These are phyloP conservation scores for Neonothopanus nambi DNA, from an alignment of 1,284 basidiomycete genomes.

Conservation along the genomic window DNA sequence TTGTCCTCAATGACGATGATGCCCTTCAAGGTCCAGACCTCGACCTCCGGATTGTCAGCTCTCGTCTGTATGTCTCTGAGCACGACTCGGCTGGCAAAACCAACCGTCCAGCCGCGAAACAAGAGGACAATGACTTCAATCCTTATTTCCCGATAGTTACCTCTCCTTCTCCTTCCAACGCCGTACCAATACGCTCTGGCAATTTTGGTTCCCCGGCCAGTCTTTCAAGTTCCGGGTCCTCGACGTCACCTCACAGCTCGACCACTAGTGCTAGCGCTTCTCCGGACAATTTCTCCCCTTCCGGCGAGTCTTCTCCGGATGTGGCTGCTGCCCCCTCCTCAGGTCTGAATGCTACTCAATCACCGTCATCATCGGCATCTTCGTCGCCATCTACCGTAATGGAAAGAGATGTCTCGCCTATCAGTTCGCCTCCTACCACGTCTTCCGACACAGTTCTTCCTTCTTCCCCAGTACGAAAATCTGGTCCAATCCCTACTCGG, in stretches of 20 bases:
- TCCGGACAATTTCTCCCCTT: constrained; percentile 5
- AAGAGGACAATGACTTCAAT: constrained; percentile 29
- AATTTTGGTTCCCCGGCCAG: constrained; percentile 13
- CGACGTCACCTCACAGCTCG: constrained; percentile 18
- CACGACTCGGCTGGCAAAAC: background rate
- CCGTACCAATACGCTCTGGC: background rate
- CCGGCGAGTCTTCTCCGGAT: constrained; percentile 9
- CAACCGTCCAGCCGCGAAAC: constrained; percentile 9
- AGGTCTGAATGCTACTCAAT: constrained; percentile 12
- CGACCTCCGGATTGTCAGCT: constrained; percentile 7
- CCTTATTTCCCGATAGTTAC: constrained; percentile 42
- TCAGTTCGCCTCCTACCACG: background rate
- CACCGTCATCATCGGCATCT: constrained; percentile 22
- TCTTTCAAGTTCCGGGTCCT: constrained; percentile 26
- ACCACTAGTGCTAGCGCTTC: constrained; percentile 12
- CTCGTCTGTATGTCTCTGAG: background rate
- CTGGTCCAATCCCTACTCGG: background rate
- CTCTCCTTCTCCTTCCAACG: constrained; percentile 10
- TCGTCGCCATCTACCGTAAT: background rate
- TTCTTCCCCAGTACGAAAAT: background rate
- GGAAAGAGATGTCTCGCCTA: background rate
- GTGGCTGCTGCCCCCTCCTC: background rate
- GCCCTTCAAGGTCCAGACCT: background rate
- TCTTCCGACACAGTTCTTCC: background rate
- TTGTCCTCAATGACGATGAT: constrained; percentile 4